Evolutionary conservation across 1,284 basidiomycete species (phyloP), one percentile per base, ranked within the genome.

Genomic region (Coniophora puteana): DNA sequence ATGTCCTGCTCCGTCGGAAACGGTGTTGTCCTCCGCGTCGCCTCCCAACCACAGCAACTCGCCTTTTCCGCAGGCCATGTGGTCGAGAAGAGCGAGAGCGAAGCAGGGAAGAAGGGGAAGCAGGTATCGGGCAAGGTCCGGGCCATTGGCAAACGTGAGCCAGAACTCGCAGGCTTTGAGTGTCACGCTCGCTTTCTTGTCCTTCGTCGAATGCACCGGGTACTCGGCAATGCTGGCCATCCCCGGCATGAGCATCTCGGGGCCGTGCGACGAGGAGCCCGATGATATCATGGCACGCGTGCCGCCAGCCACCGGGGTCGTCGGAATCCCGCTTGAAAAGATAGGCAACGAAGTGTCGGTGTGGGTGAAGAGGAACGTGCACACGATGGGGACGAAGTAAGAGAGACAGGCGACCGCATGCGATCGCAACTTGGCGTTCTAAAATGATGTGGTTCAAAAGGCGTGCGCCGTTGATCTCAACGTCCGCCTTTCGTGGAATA

Each of bases 151-250:
- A 58, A 99, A 99, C 1, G 95, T 97, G 49, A 99, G 78, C 96
- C 96, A 99, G 67, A 99, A 99, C 72, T 99, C 96, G 76, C 93
- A 97, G 11, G 96, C 96, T 68, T 97, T 93, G 30, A 97, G 73
- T 4, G 93, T 93, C 40, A 97, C 93, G 44, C 83, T 83, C 68
- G 96, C 93, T 63, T 98, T 90, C 66, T 89, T 85, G 73, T 98
- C 95, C 64, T 94, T 92, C 8, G 93, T 98, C 26, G 93, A 97
- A 69, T 94, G 99, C 28, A 98, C 78, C 90, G 99, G 98, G 68
- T 97, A 99, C 61, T 97, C 93, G 29, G 96, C 94, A 33, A 99
- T 93, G 54, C 93, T 94, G 38, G 72, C 68, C 79, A 99, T 91
- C 63, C 97, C 92, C 1, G 96, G 96, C 68, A 97, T 85, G 46